phyloP scores from a whole-genome alignment of 1,284 basidiomycete genomes.

The Cryptococcus floricola region DNA sequence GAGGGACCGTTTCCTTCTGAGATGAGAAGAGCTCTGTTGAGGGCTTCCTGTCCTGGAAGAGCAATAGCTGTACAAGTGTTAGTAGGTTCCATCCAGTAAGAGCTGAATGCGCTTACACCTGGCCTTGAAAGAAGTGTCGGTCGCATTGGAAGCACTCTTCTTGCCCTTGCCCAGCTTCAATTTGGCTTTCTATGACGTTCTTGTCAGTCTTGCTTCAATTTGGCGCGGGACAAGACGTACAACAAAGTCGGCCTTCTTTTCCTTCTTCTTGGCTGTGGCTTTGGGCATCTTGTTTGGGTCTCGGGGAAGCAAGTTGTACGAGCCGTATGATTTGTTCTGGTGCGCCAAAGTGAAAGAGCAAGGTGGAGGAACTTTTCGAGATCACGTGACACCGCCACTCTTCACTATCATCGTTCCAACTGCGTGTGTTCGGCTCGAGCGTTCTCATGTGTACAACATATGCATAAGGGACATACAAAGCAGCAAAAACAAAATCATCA shows the following conservation, averaged over 20 bases:
- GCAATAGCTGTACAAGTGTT: constrained; percentile 65
- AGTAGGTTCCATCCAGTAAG: not conserved
- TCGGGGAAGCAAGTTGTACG: too few relatives aligned
- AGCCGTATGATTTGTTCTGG: too few relatives aligned
- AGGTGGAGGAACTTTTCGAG: too few relatives aligned
- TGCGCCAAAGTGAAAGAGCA: too few relatives aligned
- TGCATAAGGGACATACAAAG: too few relatives aligned
- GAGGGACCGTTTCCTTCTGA: constrained; percentile 15
- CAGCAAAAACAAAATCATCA: not conserved
- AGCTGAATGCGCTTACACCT: constrained; percentile 59
- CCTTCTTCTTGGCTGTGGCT: constrained; percentile 76
- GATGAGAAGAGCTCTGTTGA: constrained; percentile 31
- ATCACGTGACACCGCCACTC: too few relatives aligned
- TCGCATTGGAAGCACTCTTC: constrained; percentile 71
- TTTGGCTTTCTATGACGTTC: constrained; percentile 73
- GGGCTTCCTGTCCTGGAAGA: constrained; percentile 71
- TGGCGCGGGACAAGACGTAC: constrained; percentile 49
- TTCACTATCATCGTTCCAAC: not conserved
- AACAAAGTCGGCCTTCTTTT: constrained; percentile 81
- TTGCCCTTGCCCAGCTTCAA: constrained; percentile 96
- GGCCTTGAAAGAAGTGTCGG: constrained; percentile 94
- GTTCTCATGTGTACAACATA: too few relatives aligned
- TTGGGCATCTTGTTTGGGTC: constrained; percentile 63
- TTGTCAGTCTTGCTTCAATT: too few relatives aligned
- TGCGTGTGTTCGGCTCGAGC: too few relatives aligned